A percentile compares a stretch with the other conserved stretches of the same genome.
Evolutionary conservation across 805 yeast species (phyloP).

Genomic region (Kuraishia ogatae): DNA sequence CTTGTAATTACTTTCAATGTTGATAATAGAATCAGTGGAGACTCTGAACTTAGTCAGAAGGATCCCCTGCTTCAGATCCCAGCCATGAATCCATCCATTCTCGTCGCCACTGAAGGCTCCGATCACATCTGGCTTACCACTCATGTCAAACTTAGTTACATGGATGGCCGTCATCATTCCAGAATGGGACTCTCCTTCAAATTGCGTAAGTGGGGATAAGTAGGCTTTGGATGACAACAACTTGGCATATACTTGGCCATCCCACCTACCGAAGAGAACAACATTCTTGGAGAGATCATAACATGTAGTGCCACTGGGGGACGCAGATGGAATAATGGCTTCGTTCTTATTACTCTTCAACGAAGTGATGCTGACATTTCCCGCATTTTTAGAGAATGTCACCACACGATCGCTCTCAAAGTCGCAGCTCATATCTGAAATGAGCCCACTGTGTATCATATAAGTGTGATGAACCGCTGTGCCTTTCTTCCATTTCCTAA

Average conservation of each 20-base stretch:
- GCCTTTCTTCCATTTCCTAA: slow-evolving; percentile 31
- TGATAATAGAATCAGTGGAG: slow-evolving; percentile 10
- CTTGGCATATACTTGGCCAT: slow-evolving; percentile 20
- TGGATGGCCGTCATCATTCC: slow-evolving; percentile 15
- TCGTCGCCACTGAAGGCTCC: slow-evolving; percentile 23
- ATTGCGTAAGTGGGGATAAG: slow-evolving; percentile 13
- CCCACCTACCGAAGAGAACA: slow-evolving; percentile 24
- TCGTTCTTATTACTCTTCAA: slow-evolving; percentile 15
- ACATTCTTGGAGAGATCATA: slow-evolving; percentile 18
- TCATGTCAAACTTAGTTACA: slow-evolving; percentile 10
- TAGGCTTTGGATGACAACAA: slow-evolving; percentile 2
- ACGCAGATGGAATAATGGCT: slow-evolving; percentile 10
- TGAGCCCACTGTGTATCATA: slow-evolving; percentile 9
- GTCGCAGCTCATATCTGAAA: slow-evolving; percentile 19
- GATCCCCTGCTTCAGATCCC: slow-evolving; percentile 20
- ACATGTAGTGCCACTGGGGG: slow-evolving; percentile 22
- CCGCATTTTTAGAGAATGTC: slow-evolving; percentile 16
- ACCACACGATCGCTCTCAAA: slow-evolving; percentile 16
- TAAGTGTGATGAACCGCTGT: slow-evolving; percentile 15
- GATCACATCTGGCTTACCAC: slow-evolving; percentile 17
- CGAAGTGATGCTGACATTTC: slow-evolving; percentile 14
- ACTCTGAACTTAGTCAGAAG: slow-evolving; percentile 8
- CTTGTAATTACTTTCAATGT: slow-evolving; percentile 21
- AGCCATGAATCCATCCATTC: slow-evolving; percentile 17
- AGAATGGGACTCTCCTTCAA: slow-evolving; percentile 9